Conservation (phyloP, 805 yeast species). For the Schizosaccharomyces cryophilus region DNA sequence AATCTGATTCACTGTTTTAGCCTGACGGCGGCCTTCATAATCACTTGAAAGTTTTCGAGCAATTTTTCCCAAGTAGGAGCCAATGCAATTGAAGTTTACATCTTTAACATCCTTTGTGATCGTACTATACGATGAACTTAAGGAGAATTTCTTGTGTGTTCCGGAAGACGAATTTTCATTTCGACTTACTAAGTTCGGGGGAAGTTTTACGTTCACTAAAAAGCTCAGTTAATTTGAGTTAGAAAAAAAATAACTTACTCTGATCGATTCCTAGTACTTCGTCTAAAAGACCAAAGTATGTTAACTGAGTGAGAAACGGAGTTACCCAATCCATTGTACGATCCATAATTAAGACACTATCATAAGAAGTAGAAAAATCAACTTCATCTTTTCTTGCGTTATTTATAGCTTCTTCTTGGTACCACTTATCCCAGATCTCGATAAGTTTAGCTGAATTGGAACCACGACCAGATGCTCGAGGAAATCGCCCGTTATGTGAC, state of each 20-base stretch:
- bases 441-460: not conserved
- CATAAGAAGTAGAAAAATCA: slow-evolving; percentile 6
- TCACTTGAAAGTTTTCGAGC: slow-evolving; percentile 50
- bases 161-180: slow-evolving; percentile 4
- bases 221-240: not conserved
- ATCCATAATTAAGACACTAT: slow-evolving; percentile 55
- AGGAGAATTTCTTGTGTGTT: slow-evolving; percentile 7
- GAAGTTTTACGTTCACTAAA: not conserved
- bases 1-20: slow-evolving; percentile 38
- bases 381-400: not conserved
- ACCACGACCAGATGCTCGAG: not conserved
- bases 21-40: slow-evolving; percentile 34
- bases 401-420: not conserved
- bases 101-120: slow-evolving; percentile 30
- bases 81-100: slow-evolving; percentile 58
- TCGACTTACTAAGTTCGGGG: not conserved
- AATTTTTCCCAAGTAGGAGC: slow-evolving; percentile 38
- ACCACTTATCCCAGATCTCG: not conserved
- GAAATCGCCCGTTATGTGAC: not conserved
- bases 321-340: slow-evolving; percentile 52
- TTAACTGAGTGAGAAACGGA: slow-evolving; percentile 48
- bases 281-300: slow-evolving; percentile 61
- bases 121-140: slow-evolving; percentile 19
- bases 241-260: slow-evolving; percentile 7
- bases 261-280: slow-evolving; percentile 30